Base-by-base conservation (phyloP, 2,329 filamentous ascomycete genomes). In the Rhinocladiella mackenziei region DNA sequence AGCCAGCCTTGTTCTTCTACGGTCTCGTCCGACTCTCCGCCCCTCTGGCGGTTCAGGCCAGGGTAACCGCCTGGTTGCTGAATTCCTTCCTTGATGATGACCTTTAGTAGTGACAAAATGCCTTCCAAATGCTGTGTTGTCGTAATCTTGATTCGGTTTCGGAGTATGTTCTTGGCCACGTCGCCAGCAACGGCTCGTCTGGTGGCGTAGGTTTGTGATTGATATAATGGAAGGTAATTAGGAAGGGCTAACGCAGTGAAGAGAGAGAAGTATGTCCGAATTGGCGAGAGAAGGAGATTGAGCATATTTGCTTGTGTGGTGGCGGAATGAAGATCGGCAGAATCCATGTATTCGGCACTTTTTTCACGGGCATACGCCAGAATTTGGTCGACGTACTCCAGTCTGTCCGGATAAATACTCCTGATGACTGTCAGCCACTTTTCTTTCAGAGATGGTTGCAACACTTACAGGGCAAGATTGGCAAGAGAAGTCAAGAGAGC, bases 1-100 rank as follows among this genome's bases (percentile, higher is more conserved):
- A 98, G 75, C 89, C 89, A 96, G 39, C 92, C 92, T 72, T 98
- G 92, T 68, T 98, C 92, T 66, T 98, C 91, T 60, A 97, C 81
- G 0, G 91, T 97, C 70, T 98, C 94, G 51, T 98, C 92, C 1
- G 92, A 97, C 71, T 98, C 94, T 34, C 78, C 72, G 14, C 80
- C 78, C 50, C 88, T 81, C 52, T 87, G 76, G 60, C 91, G 86
- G 10, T 74, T 68, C 28, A 84, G 80, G 3, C 87, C 86, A 0
- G 89, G 83, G 58, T 96, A 96, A 20, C 87, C 87, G 34, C 81
- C 77, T n/a, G 86, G 81, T 41, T 83, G 74, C 59, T 94, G 89
- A 10, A 86, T 83, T 9, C 91, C 89, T 68, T 98, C 92, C 58
- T 89, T 92, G 63, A 98, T 92, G 25, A 98, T 72, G 0, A 98